phyloP scores from a whole-genome alignment of 2,329 filamentous ascomycete genomes.

The Pseudocercospora fuligena region DNA sequence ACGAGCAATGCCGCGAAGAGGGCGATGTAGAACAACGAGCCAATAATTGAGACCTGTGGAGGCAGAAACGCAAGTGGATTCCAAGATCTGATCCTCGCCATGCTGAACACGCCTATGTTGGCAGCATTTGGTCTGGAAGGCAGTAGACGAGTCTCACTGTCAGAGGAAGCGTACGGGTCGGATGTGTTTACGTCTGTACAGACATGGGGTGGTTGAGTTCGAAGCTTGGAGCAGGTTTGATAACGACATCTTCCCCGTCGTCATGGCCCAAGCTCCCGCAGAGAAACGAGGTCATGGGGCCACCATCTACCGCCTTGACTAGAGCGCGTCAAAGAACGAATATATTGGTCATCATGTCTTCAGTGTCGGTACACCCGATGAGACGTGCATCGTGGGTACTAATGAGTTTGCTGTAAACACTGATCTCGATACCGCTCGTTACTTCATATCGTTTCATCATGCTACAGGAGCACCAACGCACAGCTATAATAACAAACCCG shows the following conservation, averaged over 20 bases:
- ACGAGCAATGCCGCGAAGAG: slow-evolving; percentile 74
- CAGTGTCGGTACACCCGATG: background rate
- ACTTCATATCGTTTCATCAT: background rate
- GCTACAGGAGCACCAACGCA: background rate
- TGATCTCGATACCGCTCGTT: background rate
- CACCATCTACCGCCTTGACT: background rate
- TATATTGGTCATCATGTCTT: background rate
- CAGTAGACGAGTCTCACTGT: background rate
- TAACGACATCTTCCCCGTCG: background rate
- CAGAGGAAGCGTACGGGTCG: background rate
- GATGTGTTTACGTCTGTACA: background rate
- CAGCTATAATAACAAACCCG: background rate
- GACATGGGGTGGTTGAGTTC: background rate
- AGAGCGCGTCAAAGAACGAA: too few relatives aligned
- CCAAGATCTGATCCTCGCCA: slow-evolving; percentile 33
- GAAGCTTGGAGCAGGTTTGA: slow-evolving; percentile 6
- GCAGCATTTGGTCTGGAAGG: background rate
- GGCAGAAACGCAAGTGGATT: slow-evolving; percentile 74
- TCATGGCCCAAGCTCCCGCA: background rate
- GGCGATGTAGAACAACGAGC: slow-evolving; percentile 75
- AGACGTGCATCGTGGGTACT: background rate
- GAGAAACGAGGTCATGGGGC: background rate
- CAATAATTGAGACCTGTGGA: slow-evolving; percentile 80
- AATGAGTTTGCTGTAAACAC: background rate
- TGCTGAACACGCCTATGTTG: background rate